A percentile compares a stretch with the other conserved stretches of the same genome.
Evolutionary conservation across 2,329 filamentous ascomycete genomes (phyloP).

Genomic region (Aspergillus hiratsukae): DNA sequence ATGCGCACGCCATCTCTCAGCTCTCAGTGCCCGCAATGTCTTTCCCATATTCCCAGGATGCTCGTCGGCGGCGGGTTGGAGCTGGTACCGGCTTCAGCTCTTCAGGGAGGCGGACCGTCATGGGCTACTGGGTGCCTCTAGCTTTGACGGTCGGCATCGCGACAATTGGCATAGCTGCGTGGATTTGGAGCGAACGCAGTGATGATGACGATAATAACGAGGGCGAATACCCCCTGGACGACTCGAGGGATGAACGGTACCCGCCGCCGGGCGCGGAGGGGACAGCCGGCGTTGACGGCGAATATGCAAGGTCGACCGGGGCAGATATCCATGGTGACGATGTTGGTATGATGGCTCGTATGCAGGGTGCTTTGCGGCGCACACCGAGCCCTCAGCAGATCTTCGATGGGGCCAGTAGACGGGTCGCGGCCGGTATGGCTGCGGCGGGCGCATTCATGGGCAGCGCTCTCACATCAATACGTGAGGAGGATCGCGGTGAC

Average conservation of each 20-base stretch:
- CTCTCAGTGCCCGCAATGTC: constrained; percentile 34
- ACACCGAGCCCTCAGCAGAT: constrained; percentile 86
- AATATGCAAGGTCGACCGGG: constrained; percentile 32
- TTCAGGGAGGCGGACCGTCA: constrained; percentile 37
- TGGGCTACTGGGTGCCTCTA: constrained; percentile 81
- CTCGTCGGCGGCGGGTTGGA: constrained; percentile 34
- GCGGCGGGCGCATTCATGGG: constrained; percentile 79
- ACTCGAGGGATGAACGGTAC: constrained; percentile 13
- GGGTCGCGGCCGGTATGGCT: constrained; percentile 73
- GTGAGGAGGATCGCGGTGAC: constrained; percentile 74
- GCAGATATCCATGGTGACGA: constrained; percentile 40
- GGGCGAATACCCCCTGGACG: constrained; percentile 48
- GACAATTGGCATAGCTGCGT: constrained; percentile 78
- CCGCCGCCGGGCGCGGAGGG: constrained; percentile 22
- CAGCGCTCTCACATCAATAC: constrained; percentile 74
- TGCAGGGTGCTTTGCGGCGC: constrained; percentile 75
- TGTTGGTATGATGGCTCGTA: constrained; percentile 65
- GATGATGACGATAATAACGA: constrained; percentile 71
- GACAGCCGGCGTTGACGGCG: constrained; percentile 25
- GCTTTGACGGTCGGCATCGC: constrained; percentile 82
- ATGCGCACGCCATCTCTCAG: constrained; percentile 25
- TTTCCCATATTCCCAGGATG: constrained; percentile 33
- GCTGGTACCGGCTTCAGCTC: constrained; percentile 40
- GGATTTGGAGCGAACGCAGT: constrained; percentile 87
- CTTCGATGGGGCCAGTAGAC: constrained; percentile 76